phyloP scores from a whole-genome alignment of 164 flowering plant genomes.

The Dillenia suffruticosa region DNA sequence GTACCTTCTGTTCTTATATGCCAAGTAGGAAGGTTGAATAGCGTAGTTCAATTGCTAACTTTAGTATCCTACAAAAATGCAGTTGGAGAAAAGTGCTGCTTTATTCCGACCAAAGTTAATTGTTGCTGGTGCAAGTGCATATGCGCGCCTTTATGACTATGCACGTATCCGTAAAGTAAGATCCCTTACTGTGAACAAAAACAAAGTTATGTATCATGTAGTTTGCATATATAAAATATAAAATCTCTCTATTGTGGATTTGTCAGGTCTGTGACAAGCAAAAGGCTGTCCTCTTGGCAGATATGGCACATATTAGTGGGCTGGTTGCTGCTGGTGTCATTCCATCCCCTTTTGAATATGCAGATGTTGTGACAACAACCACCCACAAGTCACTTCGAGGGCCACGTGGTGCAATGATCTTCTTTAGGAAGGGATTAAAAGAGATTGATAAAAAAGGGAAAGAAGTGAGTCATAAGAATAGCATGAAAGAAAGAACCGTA shows the following conservation, averaged over 20 bases:
- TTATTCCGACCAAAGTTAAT: constrained; percentile 92
- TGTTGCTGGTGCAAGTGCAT: constrained; percentile 99
- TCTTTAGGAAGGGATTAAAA: constrained; percentile 77
- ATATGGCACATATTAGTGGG: constrained; percentile 99
- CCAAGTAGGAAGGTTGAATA: too few relatives aligned
- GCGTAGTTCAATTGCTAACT: too few relatives aligned
- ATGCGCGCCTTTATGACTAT: constrained; percentile 94
- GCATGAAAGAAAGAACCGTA: neutral
- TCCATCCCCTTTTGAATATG: constrained; percentile 97
- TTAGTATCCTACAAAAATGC: constrained; percentile 10
- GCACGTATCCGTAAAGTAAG: constrained; percentile 86
- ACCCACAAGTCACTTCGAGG: constrained; percentile 99
- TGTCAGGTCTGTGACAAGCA: constrained; percentile 90
- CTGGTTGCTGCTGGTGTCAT: constrained; percentile 97
- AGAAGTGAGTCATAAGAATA: constrained; percentile 40
- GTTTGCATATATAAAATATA: too few relatives aligned
- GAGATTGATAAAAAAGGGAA: constrained; percentile 67
- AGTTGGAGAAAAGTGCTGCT: constrained; percentile 92
- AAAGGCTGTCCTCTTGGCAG: constrained; percentile 93
- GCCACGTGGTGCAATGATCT: constrained; percentile 95
- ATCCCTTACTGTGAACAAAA: neutral
- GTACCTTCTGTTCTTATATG: too few relatives aligned
- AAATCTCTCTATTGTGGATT: constrained; percentile 4
- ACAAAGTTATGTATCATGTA: neutral
- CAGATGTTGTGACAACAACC: constrained; percentile 97